phyloP scores from a whole-genome alignment of 352 stramenopile species.

The Phytophthora vignae region DNA sequence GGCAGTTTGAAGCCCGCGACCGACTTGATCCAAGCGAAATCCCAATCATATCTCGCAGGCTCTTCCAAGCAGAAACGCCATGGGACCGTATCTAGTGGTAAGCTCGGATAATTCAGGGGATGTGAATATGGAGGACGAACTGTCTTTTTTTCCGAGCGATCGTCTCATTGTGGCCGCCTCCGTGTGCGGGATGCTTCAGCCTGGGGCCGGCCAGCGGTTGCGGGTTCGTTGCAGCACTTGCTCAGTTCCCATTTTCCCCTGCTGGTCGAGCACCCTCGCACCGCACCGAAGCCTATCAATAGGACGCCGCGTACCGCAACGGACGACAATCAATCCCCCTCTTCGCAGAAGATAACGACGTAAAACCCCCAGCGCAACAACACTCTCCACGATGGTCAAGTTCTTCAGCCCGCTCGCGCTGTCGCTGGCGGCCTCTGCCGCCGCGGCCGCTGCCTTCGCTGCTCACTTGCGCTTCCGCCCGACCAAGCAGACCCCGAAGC shows the following conservation, averaged over 20 bases:
- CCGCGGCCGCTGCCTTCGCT: slow-evolving; percentile 36
- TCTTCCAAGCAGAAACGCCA: not conserved
- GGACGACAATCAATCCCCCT: slow-evolving; percentile 23
- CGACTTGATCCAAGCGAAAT: slow-evolving; percentile 14
- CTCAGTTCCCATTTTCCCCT: slow-evolving; percentile 38
- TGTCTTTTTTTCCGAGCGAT: slow-evolving; percentile 16
- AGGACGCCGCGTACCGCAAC: slow-evolving; percentile 22
- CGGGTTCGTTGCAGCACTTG: slow-evolving; percentile 12
- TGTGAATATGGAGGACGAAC: not conserved
- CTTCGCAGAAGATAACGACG: slow-evolving; percentile 24
- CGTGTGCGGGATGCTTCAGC: slow-evolving; percentile 11
- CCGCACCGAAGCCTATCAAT: slow-evolving; percentile 22
- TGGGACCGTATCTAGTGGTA: not conserved
- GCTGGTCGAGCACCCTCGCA: slow-evolving; percentile 10
- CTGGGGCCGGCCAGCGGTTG: slow-evolving; percentile 7
- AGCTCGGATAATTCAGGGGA: not conserved
- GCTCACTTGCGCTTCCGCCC: slow-evolving; percentile 43
- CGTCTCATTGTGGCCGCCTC: slow-evolving; percentile 31
- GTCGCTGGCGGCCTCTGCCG: slow-evolving; percentile 41
- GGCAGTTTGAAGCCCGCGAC: slow-evolving; percentile 25
- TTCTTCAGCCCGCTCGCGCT: slow-evolving; percentile 38
- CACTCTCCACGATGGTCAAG: slow-evolving; percentile 43
- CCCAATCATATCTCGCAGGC: not conserved
- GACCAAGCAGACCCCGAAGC: slow-evolving; percentile 18
- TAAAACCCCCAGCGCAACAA: slow-evolving; percentile 17